These are phyloP conservation scores for Fagopyrum esculentum DNA, from an alignment of 148 eudicot genomes.

Conservation along the genomic window DNA sequence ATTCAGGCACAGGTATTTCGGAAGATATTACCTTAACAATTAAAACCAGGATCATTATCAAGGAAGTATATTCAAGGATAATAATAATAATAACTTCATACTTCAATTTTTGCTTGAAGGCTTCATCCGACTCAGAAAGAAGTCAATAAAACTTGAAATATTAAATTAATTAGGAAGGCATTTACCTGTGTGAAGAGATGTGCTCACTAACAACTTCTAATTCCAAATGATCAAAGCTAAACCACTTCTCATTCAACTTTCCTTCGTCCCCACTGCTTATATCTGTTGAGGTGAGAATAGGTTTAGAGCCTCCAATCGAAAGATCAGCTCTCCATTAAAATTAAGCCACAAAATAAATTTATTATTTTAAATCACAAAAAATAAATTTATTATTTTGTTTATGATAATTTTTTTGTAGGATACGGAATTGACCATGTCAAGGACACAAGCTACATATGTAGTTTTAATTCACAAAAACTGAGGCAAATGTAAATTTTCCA, in stretches of 20 bases:
- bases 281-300: background rate
- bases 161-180: background rate
- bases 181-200: slow-evolving; percentile 1
- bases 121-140: slow-evolving; percentile 4
- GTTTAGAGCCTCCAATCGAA: background rate
- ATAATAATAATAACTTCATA: background rate
- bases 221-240: background rate
- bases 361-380: background rate
- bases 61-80: background rate
- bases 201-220: background rate
- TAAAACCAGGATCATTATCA: background rate
- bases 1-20: background rate
- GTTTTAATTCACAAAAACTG: background rate
- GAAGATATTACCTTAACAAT: background rate
- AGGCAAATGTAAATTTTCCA: background rate
- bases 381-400: background rate
- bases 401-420: background rate
- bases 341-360: background rate
- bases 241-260: background rate
- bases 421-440: background rate
- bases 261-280: background rate
- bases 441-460: background rate
- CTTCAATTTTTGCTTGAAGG: background rate
- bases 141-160: background rate
- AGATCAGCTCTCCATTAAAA: background rate